phyloP scores from a whole-genome alignment of 495 filamentous ascomycete genomes.

The Lophiotrema nucula region DNA sequence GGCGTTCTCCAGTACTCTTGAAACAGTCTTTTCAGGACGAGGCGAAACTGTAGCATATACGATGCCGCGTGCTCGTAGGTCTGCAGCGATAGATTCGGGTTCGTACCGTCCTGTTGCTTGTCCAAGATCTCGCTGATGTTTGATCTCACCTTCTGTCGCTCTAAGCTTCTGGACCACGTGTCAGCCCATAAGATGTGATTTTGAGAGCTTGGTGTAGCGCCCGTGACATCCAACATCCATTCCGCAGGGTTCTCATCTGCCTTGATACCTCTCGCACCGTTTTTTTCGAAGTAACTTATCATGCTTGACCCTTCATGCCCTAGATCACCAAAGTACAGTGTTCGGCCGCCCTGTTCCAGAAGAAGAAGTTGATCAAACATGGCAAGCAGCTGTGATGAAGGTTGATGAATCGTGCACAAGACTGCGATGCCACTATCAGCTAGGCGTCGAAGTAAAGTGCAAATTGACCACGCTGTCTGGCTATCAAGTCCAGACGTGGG shows the following conservation, averaged over 20 bases:
- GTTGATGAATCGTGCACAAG: slow-evolving; percentile 89
- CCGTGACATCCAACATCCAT: slow-evolving; percentile 73
- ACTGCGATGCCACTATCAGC: slow-evolving; percentile 78
- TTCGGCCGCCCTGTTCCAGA: slow-evolving; percentile 71
- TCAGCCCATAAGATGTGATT: slow-evolving; percentile 74
- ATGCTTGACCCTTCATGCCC: slow-evolving; percentile 71
- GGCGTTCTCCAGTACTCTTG: slow-evolving; percentile 87
- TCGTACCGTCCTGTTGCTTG: slow-evolving; percentile 7
- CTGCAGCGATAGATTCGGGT: slow-evolving; percentile 19
- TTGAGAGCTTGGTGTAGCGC: not conserved
- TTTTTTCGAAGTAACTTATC: slow-evolving; percentile 72
- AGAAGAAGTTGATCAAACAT: slow-evolving; percentile 83
- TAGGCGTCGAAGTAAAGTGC: slow-evolving; percentile 70
- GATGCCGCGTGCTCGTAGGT: slow-evolving; percentile 37
- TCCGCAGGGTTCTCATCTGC: slow-evolving; percentile 81
- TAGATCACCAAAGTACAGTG: slow-evolving; percentile 88
- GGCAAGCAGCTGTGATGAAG: slow-evolving; percentile 81
- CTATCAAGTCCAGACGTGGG: slow-evolving; percentile 79
- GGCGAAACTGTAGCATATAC: slow-evolving; percentile 48
- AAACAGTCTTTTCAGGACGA: slow-evolving; percentile 63
- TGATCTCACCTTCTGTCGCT: slow-evolving; percentile 54
- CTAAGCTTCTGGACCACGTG: slow-evolving; percentile 65
- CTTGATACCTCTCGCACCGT: slow-evolving; percentile 69
- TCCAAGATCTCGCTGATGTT: slow-evolving; percentile 31
- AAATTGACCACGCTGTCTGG: slow-evolving; percentile 82